Conservation (phyloP, 2,329 filamentous ascomycete species). For the Phyllosticta citribraziliensis region DNA sequence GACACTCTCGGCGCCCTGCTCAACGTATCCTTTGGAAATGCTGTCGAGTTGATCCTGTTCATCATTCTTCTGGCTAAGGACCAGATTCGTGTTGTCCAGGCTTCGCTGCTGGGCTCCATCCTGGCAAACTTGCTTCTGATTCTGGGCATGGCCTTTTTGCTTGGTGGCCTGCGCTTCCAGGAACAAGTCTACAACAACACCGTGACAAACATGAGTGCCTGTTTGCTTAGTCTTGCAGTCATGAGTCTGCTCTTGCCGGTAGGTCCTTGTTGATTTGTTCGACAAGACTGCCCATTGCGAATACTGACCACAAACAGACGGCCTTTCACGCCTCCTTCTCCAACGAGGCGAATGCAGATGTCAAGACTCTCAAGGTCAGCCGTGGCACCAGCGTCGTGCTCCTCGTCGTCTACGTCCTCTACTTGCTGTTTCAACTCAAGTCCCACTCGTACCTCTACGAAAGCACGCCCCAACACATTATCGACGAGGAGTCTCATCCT, state of each 20-base stretch:
- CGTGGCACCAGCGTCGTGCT: conserved; percentile 82
- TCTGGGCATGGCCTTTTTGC: conserved; percentile 81
- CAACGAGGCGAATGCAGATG: conserved; percentile 52
- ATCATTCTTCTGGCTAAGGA: conserved; percentile 41
- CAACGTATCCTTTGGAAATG: conserved; percentile 44
- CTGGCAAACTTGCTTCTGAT: conserved; percentile 81
- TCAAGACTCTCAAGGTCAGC: conserved; percentile 69
- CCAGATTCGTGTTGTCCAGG: conserved; percentile 85
- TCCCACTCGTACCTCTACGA: conserved; percentile 88
- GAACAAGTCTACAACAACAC: conserved; percentile 96
- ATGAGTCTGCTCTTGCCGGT: conserved; percentile 79
- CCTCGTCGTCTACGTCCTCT: conserved; percentile 71
- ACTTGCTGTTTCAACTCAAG: conserved; percentile 83
- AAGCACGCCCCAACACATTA: conserved; percentile 83
- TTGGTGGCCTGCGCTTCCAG: conserved; percentile 75
- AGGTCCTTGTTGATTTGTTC: conserved; percentile 22
- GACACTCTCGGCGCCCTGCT: conserved; percentile 41
- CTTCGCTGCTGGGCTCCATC: conserved; percentile 81
- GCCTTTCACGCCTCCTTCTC: conserved; percentile 86
- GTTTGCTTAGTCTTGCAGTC: conserved; percentile 79
- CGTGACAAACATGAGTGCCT: conserved; percentile 93
- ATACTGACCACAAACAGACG: conserved; percentile 42
- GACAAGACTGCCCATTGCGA: background rate
- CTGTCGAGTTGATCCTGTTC: conserved; percentile 44
- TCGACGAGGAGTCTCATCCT: conserved; percentile 82